Base-by-base conservation (phyloP, 2,329 filamentous ascomycete genomes). In the Fusarium dimerum region DNA sequence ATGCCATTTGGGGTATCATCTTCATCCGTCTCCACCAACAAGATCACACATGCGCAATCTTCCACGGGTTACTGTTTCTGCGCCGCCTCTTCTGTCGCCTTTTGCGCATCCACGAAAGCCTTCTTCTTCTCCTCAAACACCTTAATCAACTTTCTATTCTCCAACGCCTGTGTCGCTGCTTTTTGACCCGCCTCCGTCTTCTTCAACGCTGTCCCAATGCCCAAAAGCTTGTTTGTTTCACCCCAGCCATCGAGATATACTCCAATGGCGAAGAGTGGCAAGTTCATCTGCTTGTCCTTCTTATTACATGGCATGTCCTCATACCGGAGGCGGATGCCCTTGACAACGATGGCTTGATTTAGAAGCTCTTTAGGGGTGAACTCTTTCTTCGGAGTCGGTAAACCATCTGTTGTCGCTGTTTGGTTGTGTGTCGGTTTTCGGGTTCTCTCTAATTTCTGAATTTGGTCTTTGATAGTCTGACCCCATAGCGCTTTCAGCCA, bases 401-500 rank as follows among this genome's bases (percentile, higher is more conserved):
- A 32, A 17, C 16, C 54, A 36, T 43, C 15, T 13, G 18, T 38
- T 12, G 39, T 11, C 17, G 43, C 39, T 30, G 18, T 26, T 9
- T 40, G 26, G 30, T 34, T 29, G 30, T 15, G 20, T 20, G 17
- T 26, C 12, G 17, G 32, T 40, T 47, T 20, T 10, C 17, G 57
- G 40, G 60, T 47, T 54, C 70, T 50, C 59, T 76, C 76, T 56
- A 74, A 77, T 38, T 71, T 60, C 44, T 57, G 39, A 16, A 87
- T 82, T 29, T 86, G 78, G 20, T 80, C 72, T 29, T 75, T 67
- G 38, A 95, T 72, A 5, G 82, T 84, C 43, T 78, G 82, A 5
- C 81, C 80, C 91, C 92, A 97, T 1, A 97, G 75, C 8, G 79
- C 73, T 46, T 83, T 86, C 43, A 97, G 73, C 91, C 92, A 97